Evolutionary conservation across 192 early-diverging fungal genomes (phyloP), one percentile per base, ranked within the genome.

Genomic region (Backusella macrospora): DNA sequence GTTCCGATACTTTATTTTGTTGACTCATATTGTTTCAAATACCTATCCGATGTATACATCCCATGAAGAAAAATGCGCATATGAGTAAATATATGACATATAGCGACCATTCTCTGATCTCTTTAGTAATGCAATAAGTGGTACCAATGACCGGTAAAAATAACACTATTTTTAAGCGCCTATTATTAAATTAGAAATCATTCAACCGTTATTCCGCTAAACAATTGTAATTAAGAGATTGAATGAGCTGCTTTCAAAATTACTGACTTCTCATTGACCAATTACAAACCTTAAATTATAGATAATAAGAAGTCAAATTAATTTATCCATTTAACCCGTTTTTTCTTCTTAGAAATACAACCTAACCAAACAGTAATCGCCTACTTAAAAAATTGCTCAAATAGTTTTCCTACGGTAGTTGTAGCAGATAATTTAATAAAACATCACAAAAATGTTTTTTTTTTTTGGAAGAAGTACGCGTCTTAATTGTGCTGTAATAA

Each of bases 201-300:
- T 59, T 59, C 52, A 59, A 62, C 29, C 65, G 62, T 49, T 78
- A 73, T 52, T 59, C 62, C 34, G 63, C 55, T n/a, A 68, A 70
- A 34, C 46, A 43, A 43, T 65, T 78, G 2, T 65, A 68, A 55
- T 78, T 62, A 47, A 59, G 52, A 10, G 52, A 59, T 52, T 8
- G n/a, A 52, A n/a, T 52, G 21, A 23, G 10, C 21, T 26, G 52
- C 52, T 59, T 59, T 59, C 21, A 59, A 59, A 59, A 21, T 59
- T 23, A 59, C 3, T 21, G 12, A 2, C 21, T 4, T 78, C 70
- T 16, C 70, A 73, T 70, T 78, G 67, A 48, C 71, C 68, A 23
- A 78, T 71, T 16, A 74, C 37, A 10, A 68, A 71, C 3, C 76
- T 77, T 42, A 21, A 46, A n/a, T 37, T 18, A 46, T 49, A 40